Evolutionary conservation across 202 grass and related monocot genomes (phyloP), one percentile per base, ranked within the genome.

Genomic region (Sporobolus alterniflorus): DNA sequence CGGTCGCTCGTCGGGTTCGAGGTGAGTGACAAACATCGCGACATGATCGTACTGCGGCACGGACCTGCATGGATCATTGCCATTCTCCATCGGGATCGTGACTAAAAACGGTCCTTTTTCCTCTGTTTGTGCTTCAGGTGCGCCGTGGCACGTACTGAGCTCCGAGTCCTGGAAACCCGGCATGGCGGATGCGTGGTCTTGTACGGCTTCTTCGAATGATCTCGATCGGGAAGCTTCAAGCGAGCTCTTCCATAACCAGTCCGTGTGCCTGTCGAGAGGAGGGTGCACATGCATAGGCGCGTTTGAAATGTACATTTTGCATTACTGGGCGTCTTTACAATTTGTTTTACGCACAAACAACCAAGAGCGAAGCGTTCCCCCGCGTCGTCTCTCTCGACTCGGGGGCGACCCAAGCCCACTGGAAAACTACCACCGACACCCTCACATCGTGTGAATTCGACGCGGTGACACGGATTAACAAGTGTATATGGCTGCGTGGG

Each of bases 1-100:
- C 50, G 93, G 73, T 99, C 89, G 26, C 84, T 96, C 70, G 87
- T 86, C 57, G 89, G 89, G 25, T 89, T 96, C 78, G 89, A 96
- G 93, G 96, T 96, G 14, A 75, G 39, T n/a, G n/a, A n/a, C n/a
- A 41, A 3, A 50, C 26, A 24, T 10, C 28, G 28, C 33, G 6
- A 44, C 47, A 11, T 22, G 51, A 25, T 83, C 7, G 74, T 80
- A 79, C 44, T 24, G 16, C 12, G 11, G n/a, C n/a, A 6, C 36
- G 8, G 8, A 5, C 63, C 31, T 8, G 21, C 22, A 29, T 11
- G 30, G 26, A 26, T 63, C 9, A 20, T 22, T 11, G 25, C 1
- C 66, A 15, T 36, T 22, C 33, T 30, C 31, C 18, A 40, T 28
- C 15, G 11, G 82, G 22, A 40, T 28, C 15, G 11, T 85, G 22